Percentiles rank a stretch among this genome's conserved stretches.
phyloP scores from a whole-genome alignment of 257 asterid species.

The Fraxinus americana region DNA sequence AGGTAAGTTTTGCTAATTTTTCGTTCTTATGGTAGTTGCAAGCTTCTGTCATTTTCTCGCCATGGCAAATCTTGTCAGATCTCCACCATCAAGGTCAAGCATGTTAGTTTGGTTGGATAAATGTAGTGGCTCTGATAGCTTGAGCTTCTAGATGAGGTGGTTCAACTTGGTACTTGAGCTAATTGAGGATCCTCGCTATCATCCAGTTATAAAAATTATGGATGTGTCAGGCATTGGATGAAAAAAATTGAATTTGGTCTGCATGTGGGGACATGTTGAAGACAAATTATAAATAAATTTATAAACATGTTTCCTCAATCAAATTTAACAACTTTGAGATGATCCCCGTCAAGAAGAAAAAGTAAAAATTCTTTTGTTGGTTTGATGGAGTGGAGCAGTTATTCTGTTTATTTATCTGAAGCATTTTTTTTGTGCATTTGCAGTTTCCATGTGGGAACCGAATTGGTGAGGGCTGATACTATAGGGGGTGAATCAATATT shows the following conservation, averaged over 20 bases:
- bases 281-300: no score
- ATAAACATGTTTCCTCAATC: no score
- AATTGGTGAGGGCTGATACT: conserved; percentile 60
- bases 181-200: not conserved
- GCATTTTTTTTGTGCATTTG: conserved; percentile 11
- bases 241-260: not conserved
- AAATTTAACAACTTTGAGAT: no score
- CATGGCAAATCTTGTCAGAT: not conserved
- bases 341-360: not conserved
- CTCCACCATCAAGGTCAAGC: not conserved
- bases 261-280: no score
- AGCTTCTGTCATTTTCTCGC: not conserved
- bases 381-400: not conserved
- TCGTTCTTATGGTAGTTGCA: not conserved
- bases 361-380: not conserved
- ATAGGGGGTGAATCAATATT: conserved; percentile 59
- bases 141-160: not conserved
- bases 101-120: not conserved
- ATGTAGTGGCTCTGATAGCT: not conserved
- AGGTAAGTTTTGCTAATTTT: conserved; percentile 40
- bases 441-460: conserved; percentile 80
- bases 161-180: not conserved
- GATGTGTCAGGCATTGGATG: not conserved
- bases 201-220: not conserved
- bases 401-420: not conserved